Evolutionary conservation across 1,139 yeast species (phyloP).

Genomic region (Zygosaccharomyces pseudobailii): DNA sequence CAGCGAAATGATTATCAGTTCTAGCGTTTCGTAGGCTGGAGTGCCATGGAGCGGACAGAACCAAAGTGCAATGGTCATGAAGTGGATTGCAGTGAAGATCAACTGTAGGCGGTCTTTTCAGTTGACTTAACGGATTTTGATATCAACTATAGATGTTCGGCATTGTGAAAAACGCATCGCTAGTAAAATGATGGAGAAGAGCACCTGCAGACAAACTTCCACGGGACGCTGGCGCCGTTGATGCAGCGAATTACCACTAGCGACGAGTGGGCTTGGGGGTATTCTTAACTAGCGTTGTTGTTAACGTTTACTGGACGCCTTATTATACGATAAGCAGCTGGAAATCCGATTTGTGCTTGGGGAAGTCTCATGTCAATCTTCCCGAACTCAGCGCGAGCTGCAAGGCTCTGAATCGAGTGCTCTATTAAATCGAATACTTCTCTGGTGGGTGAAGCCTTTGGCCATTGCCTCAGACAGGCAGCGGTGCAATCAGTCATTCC

Average conservation of each 20-base stretch:
- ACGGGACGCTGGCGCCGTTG: not conserved
- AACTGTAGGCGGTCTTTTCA: not conserved
- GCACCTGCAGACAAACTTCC: not conserved
- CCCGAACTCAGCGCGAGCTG: too few species aligned
- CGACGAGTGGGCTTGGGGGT: not conserved
- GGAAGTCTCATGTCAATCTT: too few species aligned
- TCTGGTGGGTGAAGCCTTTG: too few species aligned
- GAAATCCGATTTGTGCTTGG: too few species aligned
- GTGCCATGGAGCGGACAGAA: conserved; percentile 61
- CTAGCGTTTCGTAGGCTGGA: conserved; percentile 52
- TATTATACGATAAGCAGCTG: too few species aligned
- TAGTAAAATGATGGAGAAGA: not conserved
- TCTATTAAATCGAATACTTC: too few species aligned
- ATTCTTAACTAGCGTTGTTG: too few species aligned
- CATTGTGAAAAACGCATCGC: not conserved
- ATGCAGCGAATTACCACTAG: not conserved
- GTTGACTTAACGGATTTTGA: not conserved
- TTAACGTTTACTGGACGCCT: too few species aligned
- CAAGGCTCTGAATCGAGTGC: too few species aligned
- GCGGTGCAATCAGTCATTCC: too few species aligned
- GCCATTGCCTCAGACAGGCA: too few species aligned
- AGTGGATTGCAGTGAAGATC: not conserved
- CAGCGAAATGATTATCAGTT: conserved; percentile 58
- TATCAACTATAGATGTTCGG: not conserved
- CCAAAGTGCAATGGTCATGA: conserved; percentile 57